A percentile compares a stretch with the other conserved stretches of the same genome.
Conservation (phyloP, 2,329 filamentous ascomycete genomes). For the Alternaria sp. region DNA sequence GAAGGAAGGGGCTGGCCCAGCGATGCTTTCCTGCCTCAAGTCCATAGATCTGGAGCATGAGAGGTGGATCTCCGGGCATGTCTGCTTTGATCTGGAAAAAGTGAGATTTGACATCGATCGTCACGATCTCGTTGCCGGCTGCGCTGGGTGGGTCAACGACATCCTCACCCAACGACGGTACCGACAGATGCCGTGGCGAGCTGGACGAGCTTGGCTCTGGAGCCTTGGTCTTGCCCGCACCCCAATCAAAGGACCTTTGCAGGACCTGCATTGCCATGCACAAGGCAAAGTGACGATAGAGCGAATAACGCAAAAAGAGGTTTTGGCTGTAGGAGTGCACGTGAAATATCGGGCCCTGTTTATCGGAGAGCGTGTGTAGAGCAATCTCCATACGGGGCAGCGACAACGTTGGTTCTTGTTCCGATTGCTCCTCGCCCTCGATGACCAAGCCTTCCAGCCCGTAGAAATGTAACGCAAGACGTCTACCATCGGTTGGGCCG, state of each 20-base stretch:
- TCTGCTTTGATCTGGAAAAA: slow-evolving; percentile 87
- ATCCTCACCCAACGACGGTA: slow-evolving; percentile 42
- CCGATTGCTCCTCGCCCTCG: slow-evolving; percentile 82
- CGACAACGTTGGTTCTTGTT: slow-evolving; percentile 83
- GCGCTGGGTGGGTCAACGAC: slow-evolving; percentile 31
- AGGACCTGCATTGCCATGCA: slow-evolving; percentile 82
- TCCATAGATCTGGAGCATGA: slow-evolving; percentile 88
- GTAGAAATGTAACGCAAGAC: slow-evolving; percentile 78
- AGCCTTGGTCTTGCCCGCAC: slow-evolving; percentile 12
- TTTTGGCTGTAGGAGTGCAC: slow-evolving; percentile 81
- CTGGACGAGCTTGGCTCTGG: slow-evolving; percentile 16
- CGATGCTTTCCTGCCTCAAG: slow-evolving; percentile 84
- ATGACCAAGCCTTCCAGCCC: slow-evolving; percentile 90
- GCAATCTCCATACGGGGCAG: slow-evolving; percentile 87
- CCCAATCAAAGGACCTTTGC: slow-evolving; percentile 50
- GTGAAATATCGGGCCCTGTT: slow-evolving; percentile 86
- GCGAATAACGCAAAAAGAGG: slow-evolving; percentile 83
- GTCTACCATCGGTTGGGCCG: slow-evolving; percentile 73
- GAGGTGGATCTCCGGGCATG: slow-evolving; percentile 84
- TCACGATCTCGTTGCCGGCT: slow-evolving; percentile 69
- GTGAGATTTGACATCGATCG: slow-evolving; percentile 79
- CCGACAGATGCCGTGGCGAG: slow-evolving; percentile 35
- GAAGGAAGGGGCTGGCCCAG: slow-evolving; percentile 83
- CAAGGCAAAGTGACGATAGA: slow-evolving; percentile 90
- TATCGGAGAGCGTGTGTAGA: slow-evolving; percentile 83